Evolutionary conservation across 1,284 basidiomycete genomes (phyloP).

Genomic region (Cryptococcus deneoformans): DNA sequence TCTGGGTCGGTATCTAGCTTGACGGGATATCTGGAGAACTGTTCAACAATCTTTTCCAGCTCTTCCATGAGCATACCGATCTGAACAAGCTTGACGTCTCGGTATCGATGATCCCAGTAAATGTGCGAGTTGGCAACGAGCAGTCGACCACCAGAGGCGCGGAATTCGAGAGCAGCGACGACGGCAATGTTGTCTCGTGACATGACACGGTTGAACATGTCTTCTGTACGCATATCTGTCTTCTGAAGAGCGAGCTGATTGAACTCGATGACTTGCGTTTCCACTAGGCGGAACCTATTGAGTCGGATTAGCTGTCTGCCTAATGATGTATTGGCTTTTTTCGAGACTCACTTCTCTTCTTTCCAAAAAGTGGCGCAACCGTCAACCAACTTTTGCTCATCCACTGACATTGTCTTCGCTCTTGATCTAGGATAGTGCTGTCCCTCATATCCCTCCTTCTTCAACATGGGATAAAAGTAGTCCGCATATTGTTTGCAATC

Average conservation of each 20-base stretch:
- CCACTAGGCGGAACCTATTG: conserved; percentile 81
- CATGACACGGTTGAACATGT: conserved; percentile 99
- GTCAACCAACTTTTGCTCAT: conserved; percentile 85
- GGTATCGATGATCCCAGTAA: conserved; percentile 88
- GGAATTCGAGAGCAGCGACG: conserved; percentile 82
- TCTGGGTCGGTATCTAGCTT: conserved; percentile 38
- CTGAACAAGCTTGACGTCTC: conserved; percentile 98
- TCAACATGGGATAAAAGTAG: conserved; percentile 78
- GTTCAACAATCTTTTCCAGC: conserved; percentile 80
- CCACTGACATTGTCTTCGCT: conserved; percentile 87
- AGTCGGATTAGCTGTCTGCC: neutral
- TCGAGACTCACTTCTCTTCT: conserved; percentile 66
- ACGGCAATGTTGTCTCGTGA: conserved; percentile 95
- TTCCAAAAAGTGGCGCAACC: conserved; percentile 98
- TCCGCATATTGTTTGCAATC: conserved; percentile 93
- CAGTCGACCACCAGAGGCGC: conserved; percentile 77
- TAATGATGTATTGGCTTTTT: too few species aligned
- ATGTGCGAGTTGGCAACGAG: conserved; percentile 91
- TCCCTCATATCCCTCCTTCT: conserved; percentile 81
- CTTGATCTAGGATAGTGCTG: conserved; percentile 92
- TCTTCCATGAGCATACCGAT: conserved; percentile 89
- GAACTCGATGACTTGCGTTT: conserved; percentile 94
- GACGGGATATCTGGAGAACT: conserved; percentile 55
- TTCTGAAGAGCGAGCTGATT: conserved; percentile 90
- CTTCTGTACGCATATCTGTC: conserved; percentile 95